Base-by-base conservation (phyloP, 345 rosid genomes). In the Stellera chamaejasme region DNA sequence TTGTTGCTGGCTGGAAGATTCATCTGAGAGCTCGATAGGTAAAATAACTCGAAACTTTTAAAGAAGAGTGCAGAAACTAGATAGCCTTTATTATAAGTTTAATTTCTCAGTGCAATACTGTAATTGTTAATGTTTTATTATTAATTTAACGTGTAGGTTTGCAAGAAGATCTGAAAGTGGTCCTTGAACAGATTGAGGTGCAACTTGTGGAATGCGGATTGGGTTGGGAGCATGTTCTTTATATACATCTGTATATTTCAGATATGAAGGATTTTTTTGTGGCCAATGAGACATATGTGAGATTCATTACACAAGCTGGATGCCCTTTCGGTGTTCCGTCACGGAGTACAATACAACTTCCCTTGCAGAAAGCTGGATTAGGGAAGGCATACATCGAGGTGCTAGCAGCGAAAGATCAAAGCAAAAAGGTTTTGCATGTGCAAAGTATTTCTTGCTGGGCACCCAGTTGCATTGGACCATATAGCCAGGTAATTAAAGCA, bases 401-500 rank as follows among this genome's bases (percentile, higher is more conserved):
- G 66, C 76, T 93, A 45, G 92, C 83, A 45, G 77, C 87, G 14
- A 77, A 74, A 62, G 80, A 82, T 59, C 77, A 70, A 49, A 79
- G 82, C 78, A 87, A 89, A 79, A 87, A 74, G 61, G 99, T 87
- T 68, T 81, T 89, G 69, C 99, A 93, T 66, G 99, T 93, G 5
- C 97, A 89, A 59, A 93, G 97, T 69, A 89, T 89, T 55, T 93
- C 99, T 44, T 78, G 80, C 55, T 93, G 99, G 99, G 99, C 99
- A 58, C 99, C 99, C 43, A 87, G 99, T 73, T 89, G 99, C 83
- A 93, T 93, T 45, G 99, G 99, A 60, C 99, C 99, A 55, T 93
- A 89, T 62, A 89, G 99, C 69, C 99, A 93, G 94, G 99, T 87
- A 69, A 46, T 45, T 43, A 39, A 27, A 62, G 25, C n/a, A 16